Evolutionary conservation across 164 flowering plant genomes (phyloP).

Genomic region (Warburgia ugandensis): DNA sequence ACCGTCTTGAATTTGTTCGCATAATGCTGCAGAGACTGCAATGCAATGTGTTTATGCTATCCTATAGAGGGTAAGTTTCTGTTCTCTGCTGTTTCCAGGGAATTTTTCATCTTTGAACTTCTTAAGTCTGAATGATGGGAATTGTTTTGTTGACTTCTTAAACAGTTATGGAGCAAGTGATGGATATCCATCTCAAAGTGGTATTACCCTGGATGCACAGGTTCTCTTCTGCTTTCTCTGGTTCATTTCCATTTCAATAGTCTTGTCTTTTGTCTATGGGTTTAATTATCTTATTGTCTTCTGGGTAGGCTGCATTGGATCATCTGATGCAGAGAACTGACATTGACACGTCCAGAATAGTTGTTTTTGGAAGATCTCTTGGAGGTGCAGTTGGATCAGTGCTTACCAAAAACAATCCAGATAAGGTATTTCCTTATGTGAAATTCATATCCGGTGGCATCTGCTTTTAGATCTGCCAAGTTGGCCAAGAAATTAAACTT

Average conservation of each 20-base stretch:
- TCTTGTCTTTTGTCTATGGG: not conserved
- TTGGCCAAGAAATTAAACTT: no score
- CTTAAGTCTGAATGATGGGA: slow-evolving; percentile 2
- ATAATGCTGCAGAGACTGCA: slow-evolving; percentile 80
- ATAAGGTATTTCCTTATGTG: slow-evolving; percentile 50
- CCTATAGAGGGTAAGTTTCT: slow-evolving; percentile 84
- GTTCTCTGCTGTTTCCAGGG: not conserved
- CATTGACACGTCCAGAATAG: slow-evolving; percentile 80
- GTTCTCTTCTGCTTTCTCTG: slow-evolving; percentile 23
- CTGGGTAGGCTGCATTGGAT: slow-evolving; percentile 84
- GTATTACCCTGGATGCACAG: slow-evolving; percentile 90
- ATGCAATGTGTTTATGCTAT: slow-evolving; percentile 99
- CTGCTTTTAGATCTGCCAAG: no score
- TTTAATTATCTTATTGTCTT: slow-evolving; percentile 6
- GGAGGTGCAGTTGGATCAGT: slow-evolving; percentile 98
- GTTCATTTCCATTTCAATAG: not conserved
- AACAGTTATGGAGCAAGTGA: slow-evolving; percentile 95
- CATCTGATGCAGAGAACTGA: slow-evolving; percentile 83
- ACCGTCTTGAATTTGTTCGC: slow-evolving; percentile 96
- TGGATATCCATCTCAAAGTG: slow-evolving; percentile 92
- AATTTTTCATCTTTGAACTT: no score
- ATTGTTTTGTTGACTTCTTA: slow-evolving; percentile 7
- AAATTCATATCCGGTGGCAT: no score
- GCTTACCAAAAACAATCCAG: slow-evolving; percentile 82
- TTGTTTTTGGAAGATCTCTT: slow-evolving; percentile 96